Conservation (phyloP, 163 green algal genomes). For the Chlorella variabilis region DNA sequence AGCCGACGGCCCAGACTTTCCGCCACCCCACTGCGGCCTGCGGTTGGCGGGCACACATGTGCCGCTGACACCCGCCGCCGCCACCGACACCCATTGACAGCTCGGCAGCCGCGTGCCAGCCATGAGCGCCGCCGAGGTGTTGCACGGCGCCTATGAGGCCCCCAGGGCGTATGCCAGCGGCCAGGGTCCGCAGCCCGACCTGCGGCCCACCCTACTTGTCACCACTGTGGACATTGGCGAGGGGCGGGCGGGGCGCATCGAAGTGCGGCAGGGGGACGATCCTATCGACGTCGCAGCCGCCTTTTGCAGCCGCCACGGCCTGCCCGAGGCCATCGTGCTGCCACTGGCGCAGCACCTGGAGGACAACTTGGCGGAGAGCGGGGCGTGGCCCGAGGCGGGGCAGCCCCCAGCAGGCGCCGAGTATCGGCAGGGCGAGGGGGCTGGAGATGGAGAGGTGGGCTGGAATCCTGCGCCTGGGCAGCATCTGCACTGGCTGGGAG, state of each 20-base stretch:
- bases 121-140: neutral
- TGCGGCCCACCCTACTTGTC: conserved; percentile 65
- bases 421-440: too few relatives aligned
- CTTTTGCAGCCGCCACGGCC: conserved; percentile 74
- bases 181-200: neutral
- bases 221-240: conserved; percentile 89
- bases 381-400: too few relatives aligned
- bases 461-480: too few relatives aligned
- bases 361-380: conserved; percentile 65
- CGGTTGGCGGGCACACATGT: neutral
- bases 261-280: conserved; percentile 73
- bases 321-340: conserved; percentile 68
- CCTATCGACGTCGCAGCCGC: conserved; percentile 60
- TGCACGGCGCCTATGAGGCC: neutral
- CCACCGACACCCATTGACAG: neutral
- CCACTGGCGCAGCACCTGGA: conserved; percentile 77
- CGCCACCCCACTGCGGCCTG: too few relatives aligned
- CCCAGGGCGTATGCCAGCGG: neutral
- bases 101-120: neutral
- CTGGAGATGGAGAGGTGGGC: neutral
- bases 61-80: neutral
- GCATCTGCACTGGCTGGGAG: too few relatives aligned
- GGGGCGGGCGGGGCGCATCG: conserved; percentile 67
- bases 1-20: too few relatives aligned
- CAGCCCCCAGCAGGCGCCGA: too few relatives aligned